Evolutionary conservation across 352 stramenopile species (phyloP).

Genomic region (Phytophthora kernoviae): DNA sequence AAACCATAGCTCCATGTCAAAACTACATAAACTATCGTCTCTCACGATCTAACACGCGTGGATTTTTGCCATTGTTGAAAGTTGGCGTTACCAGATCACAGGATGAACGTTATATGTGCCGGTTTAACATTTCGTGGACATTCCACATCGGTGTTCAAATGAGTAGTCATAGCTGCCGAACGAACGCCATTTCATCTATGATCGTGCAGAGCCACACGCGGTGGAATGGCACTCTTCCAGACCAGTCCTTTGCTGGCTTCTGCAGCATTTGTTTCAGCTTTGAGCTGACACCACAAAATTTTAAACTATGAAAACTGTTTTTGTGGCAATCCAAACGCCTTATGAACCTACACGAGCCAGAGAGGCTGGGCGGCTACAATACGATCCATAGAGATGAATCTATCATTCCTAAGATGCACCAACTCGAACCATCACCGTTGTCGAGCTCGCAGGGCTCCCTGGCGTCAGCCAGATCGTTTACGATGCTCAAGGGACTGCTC

Average conservation of each 20-base stretch:
- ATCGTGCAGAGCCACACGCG: neutral
- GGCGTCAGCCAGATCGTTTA: conserved; percentile 3
- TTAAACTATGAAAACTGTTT: neutral
- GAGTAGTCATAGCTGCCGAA: neutral
- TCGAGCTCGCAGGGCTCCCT: conserved; percentile 15
- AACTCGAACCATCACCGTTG: conserved; percentile 1
- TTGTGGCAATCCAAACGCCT: too few relatives aligned
- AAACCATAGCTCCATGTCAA: neutral
- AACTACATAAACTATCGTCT: too few relatives aligned
- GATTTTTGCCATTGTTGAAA: too few relatives aligned
- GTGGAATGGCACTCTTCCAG: neutral
- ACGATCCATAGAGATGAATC: neutral
- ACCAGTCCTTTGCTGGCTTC: neutral
- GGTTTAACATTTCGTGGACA: neutral
- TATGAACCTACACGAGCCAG: too few relatives aligned
- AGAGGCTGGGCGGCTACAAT: too few relatives aligned
- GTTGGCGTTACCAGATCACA: neutral
- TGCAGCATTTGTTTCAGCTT: neutral
- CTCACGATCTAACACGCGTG: too few relatives aligned
- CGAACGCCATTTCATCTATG: neutral
- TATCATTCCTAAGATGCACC: conserved; percentile 12
- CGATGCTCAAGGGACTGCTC: conserved; percentile 20
- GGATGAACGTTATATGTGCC: neutral
- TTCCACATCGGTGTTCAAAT: neutral
- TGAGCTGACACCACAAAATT: neutral